Percentiles rank a stretch among this genome's conserved stretches.
Evolutionary conservation across 2,329 filamentous ascomycete species (phyloP).

Genomic region (Tricladium varicosporioides): DNA sequence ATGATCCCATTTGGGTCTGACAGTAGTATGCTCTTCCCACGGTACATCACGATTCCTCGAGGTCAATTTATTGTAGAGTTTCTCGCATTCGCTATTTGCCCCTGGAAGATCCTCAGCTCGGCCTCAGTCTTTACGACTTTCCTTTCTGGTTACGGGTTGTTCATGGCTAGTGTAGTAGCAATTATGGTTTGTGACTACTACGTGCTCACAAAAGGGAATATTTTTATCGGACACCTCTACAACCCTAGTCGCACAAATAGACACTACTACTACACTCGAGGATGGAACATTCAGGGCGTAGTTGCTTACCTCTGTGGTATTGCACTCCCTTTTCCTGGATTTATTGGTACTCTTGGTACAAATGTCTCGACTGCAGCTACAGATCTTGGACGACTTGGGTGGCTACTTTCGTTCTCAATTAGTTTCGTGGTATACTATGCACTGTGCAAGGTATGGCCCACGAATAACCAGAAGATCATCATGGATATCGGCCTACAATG

Average conservation of each 20-base stretch:
- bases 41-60: conserved; percentile 54
- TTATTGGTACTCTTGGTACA: conserved; percentile 35
- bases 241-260: conserved; percentile 28
- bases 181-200: conserved; percentile 29
- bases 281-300: conserved; percentile 37
- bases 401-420: conserved; percentile 35
- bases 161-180: conserved; percentile 48
- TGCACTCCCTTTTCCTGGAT: conserved; percentile 36
- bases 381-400: conserved; percentile 36
- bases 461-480: conserved; percentile 36
- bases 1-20: conserved; percentile 53
- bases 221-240: not conserved
- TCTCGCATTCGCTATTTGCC: conserved; percentile 53
- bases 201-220: not conserved
- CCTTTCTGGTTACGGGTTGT: conserved; percentile 62
- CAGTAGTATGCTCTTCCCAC: conserved; percentile 50
- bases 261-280: conserved; percentile 35
- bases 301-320: conserved; percentile 36
- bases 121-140: conserved; percentile 60
- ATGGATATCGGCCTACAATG: conserved; percentile 34
- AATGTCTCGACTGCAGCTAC: conserved; percentile 32
- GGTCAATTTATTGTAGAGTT: conserved; percentile 53
- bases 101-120: conserved; percentile 62
- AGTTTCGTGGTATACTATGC: conserved; percentile 35
- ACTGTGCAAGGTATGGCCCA: conserved; percentile 40